Evolutionary conservation across 768 basidiomycete species (phyloP), one percentile per base, ranked within the genome.

Genomic region (Kwoniella botswanensis): DNA sequence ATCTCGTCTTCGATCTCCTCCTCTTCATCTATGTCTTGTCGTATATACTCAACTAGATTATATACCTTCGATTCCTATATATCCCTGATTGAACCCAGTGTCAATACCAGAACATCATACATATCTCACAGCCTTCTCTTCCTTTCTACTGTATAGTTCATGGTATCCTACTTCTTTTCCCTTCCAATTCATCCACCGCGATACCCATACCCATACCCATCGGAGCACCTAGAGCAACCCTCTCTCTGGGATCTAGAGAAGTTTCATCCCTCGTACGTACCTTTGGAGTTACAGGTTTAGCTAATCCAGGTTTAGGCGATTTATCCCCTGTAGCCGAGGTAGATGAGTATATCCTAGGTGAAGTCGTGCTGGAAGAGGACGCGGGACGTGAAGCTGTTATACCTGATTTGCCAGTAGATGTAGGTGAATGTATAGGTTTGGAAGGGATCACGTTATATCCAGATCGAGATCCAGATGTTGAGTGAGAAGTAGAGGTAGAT

Each of bases 211-310:
- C 67, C 43, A 46, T 46, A 13, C 26, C 44, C 43, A 68, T 52
- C n/a, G 59, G 35, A 26, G 46, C 65, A 42, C 66, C 62, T 22
- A 72, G 35, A 41, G 50, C 61, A 7, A 69, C 62, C 15, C 68
- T 21, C 10, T 69, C 68, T n/a, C 35, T 43, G 15, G 68, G 61
- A 44, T 72, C 71, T 13, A 68, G 44, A 21, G 61, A 65, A 41
- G 52, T 63, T 35, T 74, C 73, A 18, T 67, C 65, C 18, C 73
- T 22, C 4, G 60, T 64, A 29, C 73, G 41, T 29, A 74, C 70
- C 35, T 56, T 63, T 2, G 73, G 73, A 21, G 73, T 74, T 0
- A 74, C 73, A 7, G 73, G 62, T 44, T 64, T 62, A 11, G 73
- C 70, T 5, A 71, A 29, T 26, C 70, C 63, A 11, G 68, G 72